A percentile compares a stretch with the other conserved stretches of the same genome.
Evolutionary conservation across 805 yeast genomes (phyloP).

Genomic region (Nakazawaea laoshanensis): DNA sequence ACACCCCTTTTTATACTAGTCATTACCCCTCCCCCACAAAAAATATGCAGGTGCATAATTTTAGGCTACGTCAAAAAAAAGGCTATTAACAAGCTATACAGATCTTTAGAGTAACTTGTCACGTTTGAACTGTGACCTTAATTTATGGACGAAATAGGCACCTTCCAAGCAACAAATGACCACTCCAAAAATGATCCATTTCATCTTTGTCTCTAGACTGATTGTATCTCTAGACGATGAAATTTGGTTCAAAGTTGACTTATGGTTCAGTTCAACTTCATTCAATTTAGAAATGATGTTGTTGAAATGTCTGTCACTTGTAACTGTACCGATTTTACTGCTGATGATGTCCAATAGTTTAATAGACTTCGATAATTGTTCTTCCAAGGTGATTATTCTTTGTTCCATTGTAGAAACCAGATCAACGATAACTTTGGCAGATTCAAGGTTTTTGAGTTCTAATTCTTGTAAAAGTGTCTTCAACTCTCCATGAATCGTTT

Average conservation of each 20-base stretch:
- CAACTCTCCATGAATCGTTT: slow-evolving; percentile 18
- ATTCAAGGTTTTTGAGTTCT: slow-evolving; percentile 1
- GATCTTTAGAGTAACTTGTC: slow-evolving; percentile 7
- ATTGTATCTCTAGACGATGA: too few species aligned
- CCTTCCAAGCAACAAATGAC: slow-evolving; percentile 29
- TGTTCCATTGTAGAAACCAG: neutral
- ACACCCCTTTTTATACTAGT: too few species aligned
- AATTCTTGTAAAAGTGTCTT: slow-evolving; percentile 8
- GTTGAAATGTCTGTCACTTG: slow-evolving; percentile 6
- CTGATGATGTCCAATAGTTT: slow-evolving; percentile 3
- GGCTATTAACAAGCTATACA: too few species aligned
- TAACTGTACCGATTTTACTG: slow-evolving; percentile 4
- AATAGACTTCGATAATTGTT: slow-evolving; percentile 1
- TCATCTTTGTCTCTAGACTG: slow-evolving; percentile 16
- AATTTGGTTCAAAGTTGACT: neutral
- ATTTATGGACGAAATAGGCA: slow-evolving; percentile 38
- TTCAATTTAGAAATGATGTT: slow-evolving; percentile 8
- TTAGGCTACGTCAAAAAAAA: too few species aligned
- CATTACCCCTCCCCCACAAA: too few species aligned
- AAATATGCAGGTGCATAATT: too few species aligned
- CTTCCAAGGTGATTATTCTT: slow-evolving; percentile 4
- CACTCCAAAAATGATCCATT: slow-evolving; percentile 33
- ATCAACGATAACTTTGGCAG: neutral
- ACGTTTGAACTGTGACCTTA: slow-evolving; percentile 57
- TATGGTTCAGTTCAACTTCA: slow-evolving; percentile 5